Evolutionary conservation across 2,329 filamentous ascomycete species (phyloP), one percentile per base, ranked within the genome.

Genomic region (Drechslerella dactyloides): DNA sequence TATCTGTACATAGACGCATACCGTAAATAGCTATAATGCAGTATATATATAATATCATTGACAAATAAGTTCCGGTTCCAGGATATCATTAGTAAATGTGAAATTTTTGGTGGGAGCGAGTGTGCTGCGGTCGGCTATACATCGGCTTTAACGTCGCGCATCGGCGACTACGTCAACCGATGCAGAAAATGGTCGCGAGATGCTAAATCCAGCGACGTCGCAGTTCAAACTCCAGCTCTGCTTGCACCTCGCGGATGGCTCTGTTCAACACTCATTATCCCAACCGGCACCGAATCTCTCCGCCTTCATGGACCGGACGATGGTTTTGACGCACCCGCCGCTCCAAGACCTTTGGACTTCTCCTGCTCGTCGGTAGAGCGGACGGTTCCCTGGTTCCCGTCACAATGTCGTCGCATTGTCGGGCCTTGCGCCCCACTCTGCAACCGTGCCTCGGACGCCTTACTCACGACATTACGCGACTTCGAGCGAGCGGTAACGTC

Each of bases 111-210:
- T n/a, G n/a, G n/a, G n/a, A n/a, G n/a, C n/a, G n/a, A n/a, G 27
- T 8, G 27, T 8, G 27, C 24, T 23, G 30, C 17, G 15, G 15
- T 52, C 46, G 42, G 53, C 44, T 21, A n/a, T n/a, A n/a, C n/a
- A n/a, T 63, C 53, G 58, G 58, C 48, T 48, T 70, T 63, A 63
- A 27, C 59, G 59, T 50, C 46, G 46, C 53, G 53, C 59, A 33
- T 70, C 65, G 65, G 65, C 17, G 35, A 19, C 6, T 54, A 27
- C n/a, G 35, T 46, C 53, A 63, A 63, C 65, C 65, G 65, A 70
- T 54, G 42, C 19, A 48, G 65, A 51, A 63, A 70, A 70, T 53
- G 59, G 65, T 70, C 65, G 65, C 30, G 65, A 70, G 65, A 70
- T 63, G 54, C 58, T 21, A 48, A 42, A 42, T 19, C 50, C 58